phyloP scores from a whole-genome alignment of 495 filamentous ascomycete genomes.

The Pyronema omphalodes region DNA sequence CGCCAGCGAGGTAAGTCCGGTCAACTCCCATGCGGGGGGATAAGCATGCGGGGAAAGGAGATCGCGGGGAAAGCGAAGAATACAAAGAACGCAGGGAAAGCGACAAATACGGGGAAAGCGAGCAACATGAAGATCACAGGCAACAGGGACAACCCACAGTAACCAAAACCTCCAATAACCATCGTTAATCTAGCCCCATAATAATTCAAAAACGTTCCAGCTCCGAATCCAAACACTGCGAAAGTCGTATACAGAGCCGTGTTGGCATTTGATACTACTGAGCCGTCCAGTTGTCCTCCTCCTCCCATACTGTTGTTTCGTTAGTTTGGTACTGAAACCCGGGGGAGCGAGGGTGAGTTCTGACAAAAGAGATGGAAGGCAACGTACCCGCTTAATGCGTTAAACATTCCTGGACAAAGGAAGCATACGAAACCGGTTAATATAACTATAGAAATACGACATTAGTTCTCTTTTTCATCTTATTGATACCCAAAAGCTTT shows the following conservation, averaged over 20 bases:
- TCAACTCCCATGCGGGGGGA: too few relatives aligned
- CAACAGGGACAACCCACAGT: too few relatives aligned
- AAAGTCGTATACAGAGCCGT: slow-evolving; percentile 69
- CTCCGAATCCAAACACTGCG: slow-evolving; percentile 71
- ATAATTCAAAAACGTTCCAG: slow-evolving; percentile 43
- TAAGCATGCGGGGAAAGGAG: too few relatives aligned
- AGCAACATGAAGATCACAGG: too few relatives aligned
- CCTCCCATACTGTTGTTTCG: slow-evolving; percentile 40
- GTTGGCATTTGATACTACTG: slow-evolving; percentile 48
- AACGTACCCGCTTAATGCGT: slow-evolving; percentile 37
- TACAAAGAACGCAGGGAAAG: background rate
- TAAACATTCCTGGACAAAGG: slow-evolving; percentile 3
- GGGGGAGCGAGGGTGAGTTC: background rate
- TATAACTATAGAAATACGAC: slow-evolving; percentile 38
- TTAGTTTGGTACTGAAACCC: slow-evolving; percentile 1
- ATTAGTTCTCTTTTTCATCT: slow-evolving; percentile 4
- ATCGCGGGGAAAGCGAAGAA: too few relatives aligned
- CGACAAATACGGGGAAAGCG: slow-evolving; percentile 52
- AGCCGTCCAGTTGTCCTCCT: slow-evolving; percentile 45
- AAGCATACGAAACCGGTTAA: slow-evolving; percentile 3
- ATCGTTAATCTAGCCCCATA: slow-evolving; percentile 56
- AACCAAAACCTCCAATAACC: slow-evolving; percentile 67
- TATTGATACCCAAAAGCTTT: background rate
- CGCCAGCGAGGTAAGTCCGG: too few relatives aligned
- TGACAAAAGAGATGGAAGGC: background rate